Conservation (phyloP, 768 basidiomycete genomes). For the Collybia sp. region DNA sequence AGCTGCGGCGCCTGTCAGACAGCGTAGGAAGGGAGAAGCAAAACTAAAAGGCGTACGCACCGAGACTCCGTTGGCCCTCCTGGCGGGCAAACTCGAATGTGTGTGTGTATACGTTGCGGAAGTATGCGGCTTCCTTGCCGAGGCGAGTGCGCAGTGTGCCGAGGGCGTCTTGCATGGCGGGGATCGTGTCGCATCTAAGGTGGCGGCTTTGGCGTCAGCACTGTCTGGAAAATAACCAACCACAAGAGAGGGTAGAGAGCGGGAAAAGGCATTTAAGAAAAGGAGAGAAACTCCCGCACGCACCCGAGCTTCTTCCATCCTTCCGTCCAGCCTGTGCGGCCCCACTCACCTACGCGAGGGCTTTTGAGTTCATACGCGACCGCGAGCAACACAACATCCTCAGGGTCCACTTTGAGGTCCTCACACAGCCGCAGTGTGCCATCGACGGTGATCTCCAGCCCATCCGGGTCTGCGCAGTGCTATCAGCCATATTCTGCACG, state of each 20-base stretch:
- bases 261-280: too few species aligned
- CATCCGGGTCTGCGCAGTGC: conserved; percentile 42
- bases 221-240: too few species aligned
- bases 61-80: conserved; percentile 77
- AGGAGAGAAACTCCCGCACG: conserved; percentile 15
- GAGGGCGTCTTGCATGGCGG: conserved; percentile 55
- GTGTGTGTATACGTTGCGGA: conserved; percentile 71
- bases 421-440: conserved; percentile 77
- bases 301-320: conserved; percentile 78
- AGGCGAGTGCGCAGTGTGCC: conserved; percentile 52
- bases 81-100: conserved; percentile 77
- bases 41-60: conserved; percentile 33
- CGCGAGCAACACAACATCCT: conserved; percentile 78
- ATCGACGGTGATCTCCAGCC: conserved; percentile 65
- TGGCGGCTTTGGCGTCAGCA: too few species aligned
- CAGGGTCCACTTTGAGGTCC: conserved; percentile 66
- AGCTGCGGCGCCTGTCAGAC: conserved; percentile 26
- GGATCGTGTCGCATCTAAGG: conserved; percentile 59
- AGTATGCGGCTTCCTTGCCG: conserved; percentile 62
- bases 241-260: too few species aligned
- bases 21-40: background rate
- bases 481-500: conserved; percentile 1
- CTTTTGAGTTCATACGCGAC: conserved; percentile 81
- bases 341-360: conserved; percentile 69
- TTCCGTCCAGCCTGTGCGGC: conserved; percentile 65